A percentile compares a stretch with the other conserved stretches of the same genome.
Evolutionary conservation across 148 eudicot species (phyloP).

Genomic region (Camellia japonica): DNA sequence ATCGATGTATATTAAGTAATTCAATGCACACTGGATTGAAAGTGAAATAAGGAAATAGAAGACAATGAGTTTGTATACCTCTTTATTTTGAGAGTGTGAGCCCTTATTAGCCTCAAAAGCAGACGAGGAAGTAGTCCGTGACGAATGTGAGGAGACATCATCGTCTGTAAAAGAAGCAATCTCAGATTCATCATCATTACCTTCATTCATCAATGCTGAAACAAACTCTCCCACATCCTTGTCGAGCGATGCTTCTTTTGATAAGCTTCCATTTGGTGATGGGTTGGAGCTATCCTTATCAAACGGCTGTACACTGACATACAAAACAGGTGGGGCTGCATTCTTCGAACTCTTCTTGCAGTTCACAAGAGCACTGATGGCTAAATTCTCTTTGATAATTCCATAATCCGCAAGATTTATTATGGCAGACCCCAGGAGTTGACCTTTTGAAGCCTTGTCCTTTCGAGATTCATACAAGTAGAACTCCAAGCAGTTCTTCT

Average conservation of each 20-base stretch:
- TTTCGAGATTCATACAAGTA: conserved; percentile 68
- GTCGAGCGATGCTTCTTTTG: conserved; percentile 31
- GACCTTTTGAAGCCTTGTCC: conserved; percentile 69
- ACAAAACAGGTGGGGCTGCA: conserved; percentile 43
- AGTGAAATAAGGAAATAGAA: conserved; percentile 18
- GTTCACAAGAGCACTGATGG: conserved; percentile 43
- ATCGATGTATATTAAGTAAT: not conserved
- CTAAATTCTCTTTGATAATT: conserved; percentile 45
- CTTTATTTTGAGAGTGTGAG: conserved; percentile 39
- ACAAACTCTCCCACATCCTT: conserved; percentile 53
- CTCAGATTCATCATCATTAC: conserved; percentile 55
- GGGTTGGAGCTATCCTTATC: conserved; percentile 48
- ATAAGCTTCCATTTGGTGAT: conserved; percentile 29
- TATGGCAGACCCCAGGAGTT: conserved; percentile 63
- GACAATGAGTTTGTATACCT: conserved; percentile 36
- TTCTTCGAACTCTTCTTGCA: conserved; percentile 62
- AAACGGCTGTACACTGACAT: conserved; percentile 59
- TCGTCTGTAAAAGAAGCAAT: conserved; percentile 69
- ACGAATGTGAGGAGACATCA: conserved; percentile 45
- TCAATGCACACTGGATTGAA: not conserved
- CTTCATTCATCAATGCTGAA: conserved; percentile 45
- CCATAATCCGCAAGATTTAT: conserved; percentile 79
- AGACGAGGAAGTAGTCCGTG: conserved; percentile 43
- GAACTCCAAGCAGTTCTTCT: conserved; percentile 74
- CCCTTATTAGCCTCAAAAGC: conserved; percentile 35